A percentile compares a stretch with the other conserved stretches of the same genome.
These are phyloP conservation scores for Adansonia gregorii DNA, from an alignment of 441 rosid genomes.

Conservation along the genomic window DNA sequence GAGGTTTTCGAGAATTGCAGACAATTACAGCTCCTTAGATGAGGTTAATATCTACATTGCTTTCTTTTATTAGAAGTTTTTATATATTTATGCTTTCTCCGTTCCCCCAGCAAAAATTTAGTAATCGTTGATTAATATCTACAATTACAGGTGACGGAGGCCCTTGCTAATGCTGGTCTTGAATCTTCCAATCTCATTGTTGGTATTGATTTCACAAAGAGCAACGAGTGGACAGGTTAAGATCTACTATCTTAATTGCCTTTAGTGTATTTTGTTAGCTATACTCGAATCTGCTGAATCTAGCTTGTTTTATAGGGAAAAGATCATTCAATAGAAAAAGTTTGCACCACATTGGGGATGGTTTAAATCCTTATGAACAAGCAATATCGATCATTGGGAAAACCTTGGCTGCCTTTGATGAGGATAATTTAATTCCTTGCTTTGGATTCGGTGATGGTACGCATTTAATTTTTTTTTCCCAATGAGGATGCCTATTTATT, in stretches of 20 bases:
- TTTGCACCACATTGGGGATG: slow-evolving; percentile 61
- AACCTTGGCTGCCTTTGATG: slow-evolving; percentile 73
- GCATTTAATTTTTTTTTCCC: background rate
- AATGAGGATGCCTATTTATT: background rate
- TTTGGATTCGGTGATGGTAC: slow-evolving; percentile 82
- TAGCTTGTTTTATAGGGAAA: slow-evolving; percentile 46
- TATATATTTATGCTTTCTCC: background rate
- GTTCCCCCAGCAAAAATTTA: slow-evolving; percentile 15
- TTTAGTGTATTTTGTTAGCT: slow-evolving; percentile 20
- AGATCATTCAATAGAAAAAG: slow-evolving; percentile 64
- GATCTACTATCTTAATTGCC: slow-evolving; percentile 26
- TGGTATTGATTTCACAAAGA: slow-evolving; percentile 82
- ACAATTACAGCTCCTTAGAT: slow-evolving; percentile 76
- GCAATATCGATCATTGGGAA: slow-evolving; percentile 76
- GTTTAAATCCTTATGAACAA: slow-evolving; percentile 70
- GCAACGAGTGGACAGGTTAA: slow-evolving; percentile 84
- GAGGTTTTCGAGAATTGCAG: slow-evolving; percentile 79
- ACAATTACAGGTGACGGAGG: slow-evolving; percentile 62
- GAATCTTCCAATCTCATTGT: slow-evolving; percentile 82
- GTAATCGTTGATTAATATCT: background rate
- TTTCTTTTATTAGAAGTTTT: background rate
- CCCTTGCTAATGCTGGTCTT: slow-evolving; percentile 68
- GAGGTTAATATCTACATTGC: slow-evolving; percentile 55
- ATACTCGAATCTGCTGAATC: slow-evolving; percentile 20
- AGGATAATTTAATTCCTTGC: slow-evolving; percentile 79